Conservation (phyloP, 352 stramenopile genomes). For the Pythium aristosporum region DNA sequence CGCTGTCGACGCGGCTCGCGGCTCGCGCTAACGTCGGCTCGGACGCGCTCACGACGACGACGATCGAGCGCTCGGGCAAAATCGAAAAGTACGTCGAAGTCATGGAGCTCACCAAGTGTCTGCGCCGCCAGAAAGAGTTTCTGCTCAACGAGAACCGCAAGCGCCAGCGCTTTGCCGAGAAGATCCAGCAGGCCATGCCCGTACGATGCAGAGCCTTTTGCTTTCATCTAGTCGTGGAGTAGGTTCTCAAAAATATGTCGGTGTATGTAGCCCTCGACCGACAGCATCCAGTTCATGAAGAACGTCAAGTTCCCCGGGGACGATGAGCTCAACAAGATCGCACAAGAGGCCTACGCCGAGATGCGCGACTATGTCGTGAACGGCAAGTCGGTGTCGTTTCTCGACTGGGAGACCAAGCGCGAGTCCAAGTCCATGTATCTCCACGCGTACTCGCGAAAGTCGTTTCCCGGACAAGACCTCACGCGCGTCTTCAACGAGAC, state of each 20-base stretch:
- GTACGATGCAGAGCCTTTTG: slow-evolving; percentile 28
- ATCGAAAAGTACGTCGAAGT: slow-evolving; percentile 89
- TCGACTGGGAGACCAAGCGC: slow-evolving; percentile 78
- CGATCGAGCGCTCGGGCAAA: slow-evolving; percentile 76
- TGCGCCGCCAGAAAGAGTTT: slow-evolving; percentile 84
- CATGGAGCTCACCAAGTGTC: slow-evolving; percentile 86
- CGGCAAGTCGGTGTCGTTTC: slow-evolving; percentile 58
- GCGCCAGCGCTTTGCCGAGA: slow-evolving; percentile 82
- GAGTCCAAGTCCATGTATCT: slow-evolving; percentile 88
- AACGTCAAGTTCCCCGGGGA: slow-evolving; percentile 82
- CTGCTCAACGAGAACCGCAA: slow-evolving; percentile 86
- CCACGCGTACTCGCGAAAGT: slow-evolving; percentile 74
- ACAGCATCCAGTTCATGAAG: slow-evolving; percentile 89
- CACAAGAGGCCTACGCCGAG: slow-evolving; percentile 70
- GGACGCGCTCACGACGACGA: slow-evolving; percentile 62
- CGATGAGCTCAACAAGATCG: slow-evolving; percentile 77
- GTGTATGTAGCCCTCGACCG: slow-evolving; percentile 57
- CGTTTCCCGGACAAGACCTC: slow-evolving; percentile 69
- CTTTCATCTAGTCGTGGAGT: too few relatives aligned
- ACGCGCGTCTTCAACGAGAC: slow-evolving; percentile 77
- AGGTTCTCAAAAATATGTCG: neutral
- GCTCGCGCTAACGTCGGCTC: slow-evolving; percentile 55
- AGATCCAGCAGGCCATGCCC: slow-evolving; percentile 85
- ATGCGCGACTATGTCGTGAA: slow-evolving; percentile 84
- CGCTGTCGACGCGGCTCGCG: slow-evolving; percentile 67